Evolutionary conservation across 768 basidiomycete genomes (phyloP).

Genomic region (Russula lepida): DNA sequence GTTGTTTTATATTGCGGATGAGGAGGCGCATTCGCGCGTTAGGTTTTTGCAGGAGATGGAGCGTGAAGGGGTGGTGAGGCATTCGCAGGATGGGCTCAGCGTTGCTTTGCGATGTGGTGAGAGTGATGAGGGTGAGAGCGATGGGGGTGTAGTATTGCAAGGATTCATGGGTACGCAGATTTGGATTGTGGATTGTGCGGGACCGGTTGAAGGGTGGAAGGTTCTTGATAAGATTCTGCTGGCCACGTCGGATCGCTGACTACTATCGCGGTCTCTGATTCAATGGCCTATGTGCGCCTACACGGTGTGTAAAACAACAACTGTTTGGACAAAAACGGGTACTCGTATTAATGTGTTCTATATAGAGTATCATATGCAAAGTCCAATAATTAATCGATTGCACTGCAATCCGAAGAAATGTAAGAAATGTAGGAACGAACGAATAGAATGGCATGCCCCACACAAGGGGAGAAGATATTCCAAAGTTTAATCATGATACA

Average conservation of each 20-base stretch:
- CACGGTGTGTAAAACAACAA: neutral
- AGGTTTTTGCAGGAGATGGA: conserved; percentile 38
- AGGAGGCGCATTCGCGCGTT: conserved; percentile 51
- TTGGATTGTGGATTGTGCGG: conserved; percentile 54
- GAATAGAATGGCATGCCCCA: neutral
- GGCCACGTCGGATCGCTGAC: neutral
- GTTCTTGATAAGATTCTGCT: conserved; percentile 35
- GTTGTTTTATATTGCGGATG: conserved; percentile 61
- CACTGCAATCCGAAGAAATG: neutral
- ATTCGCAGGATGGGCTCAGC: conserved; percentile 10
- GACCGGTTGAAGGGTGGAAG: conserved; percentile 51
- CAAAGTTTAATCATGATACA: conserved; percentile 7
- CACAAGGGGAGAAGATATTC: neutral
- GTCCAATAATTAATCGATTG: neutral
- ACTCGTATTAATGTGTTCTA: neutral
- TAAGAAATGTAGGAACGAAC: neutral
- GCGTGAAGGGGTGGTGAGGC: conserved; percentile 30
- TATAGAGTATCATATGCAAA: neutral
- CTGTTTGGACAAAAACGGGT: neutral
- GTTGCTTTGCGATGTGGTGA: conserved; percentile 30
- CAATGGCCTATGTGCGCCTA: neutral
- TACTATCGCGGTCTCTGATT: neutral
- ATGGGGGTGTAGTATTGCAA: conserved; percentile 18
- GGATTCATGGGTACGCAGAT: conserved; percentile 43
- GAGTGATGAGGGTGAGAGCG: neutral